These are phyloP conservation scores for Ustilago vetiveriae DNA, from an alignment of 1,284 basidiomycete genomes.

Conservation along the genomic window DNA sequence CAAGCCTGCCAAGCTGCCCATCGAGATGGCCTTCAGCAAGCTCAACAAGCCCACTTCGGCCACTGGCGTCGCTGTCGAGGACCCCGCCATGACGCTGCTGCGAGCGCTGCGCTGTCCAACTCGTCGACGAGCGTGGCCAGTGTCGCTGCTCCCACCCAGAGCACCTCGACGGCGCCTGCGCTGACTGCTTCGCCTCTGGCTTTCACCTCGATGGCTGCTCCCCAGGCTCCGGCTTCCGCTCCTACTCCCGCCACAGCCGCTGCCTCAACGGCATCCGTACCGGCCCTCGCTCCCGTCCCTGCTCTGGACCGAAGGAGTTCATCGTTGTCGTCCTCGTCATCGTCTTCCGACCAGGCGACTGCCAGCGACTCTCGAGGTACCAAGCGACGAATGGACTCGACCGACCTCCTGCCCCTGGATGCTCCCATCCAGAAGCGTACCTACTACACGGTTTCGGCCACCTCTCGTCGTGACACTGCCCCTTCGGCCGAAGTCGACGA, in stretches of 20 bases:
- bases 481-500: slow-evolving; percentile 25
- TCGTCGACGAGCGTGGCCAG: slow-evolving; percentile 23
- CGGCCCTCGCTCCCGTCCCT: slow-evolving; percentile 20
- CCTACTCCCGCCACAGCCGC: no score
- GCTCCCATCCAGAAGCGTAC: slow-evolving; percentile 64
- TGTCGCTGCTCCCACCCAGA: slow-evolving; percentile 12
- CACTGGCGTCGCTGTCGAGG: slow-evolving; percentile 24
- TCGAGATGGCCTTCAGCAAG: slow-evolving; percentile 56
- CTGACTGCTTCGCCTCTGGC: slow-evolving; percentile 46
- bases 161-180: slow-evolving; percentile 1
- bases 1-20: slow-evolving; percentile 27
- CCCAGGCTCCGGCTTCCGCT: slow-evolving; percentile 22
- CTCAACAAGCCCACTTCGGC: slow-evolving; percentile 35
- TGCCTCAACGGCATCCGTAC: slow-evolving; percentile 12
- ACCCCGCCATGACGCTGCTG: slow-evolving; percentile 46
- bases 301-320: slow-evolving; percentile 29
- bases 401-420: slow-evolving; percentile 63
- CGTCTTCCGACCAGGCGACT: slow-evolving; percentile 19
- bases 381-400: slow-evolving; percentile 57
- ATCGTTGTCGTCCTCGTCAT: slow-evolving; percentile 35
- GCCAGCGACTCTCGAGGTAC: slow-evolving; percentile 37
- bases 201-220: slow-evolving; percentile 29
- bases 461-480: slow-evolving; percentile 55
- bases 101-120: slow-evolving; percentile 48
- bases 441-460: slow-evolving; percentile 63